These are phyloP conservation scores for Galerina sulciceps DNA, from an alignment of 768 basidiomycete species.

Conservation along the genomic window DNA sequence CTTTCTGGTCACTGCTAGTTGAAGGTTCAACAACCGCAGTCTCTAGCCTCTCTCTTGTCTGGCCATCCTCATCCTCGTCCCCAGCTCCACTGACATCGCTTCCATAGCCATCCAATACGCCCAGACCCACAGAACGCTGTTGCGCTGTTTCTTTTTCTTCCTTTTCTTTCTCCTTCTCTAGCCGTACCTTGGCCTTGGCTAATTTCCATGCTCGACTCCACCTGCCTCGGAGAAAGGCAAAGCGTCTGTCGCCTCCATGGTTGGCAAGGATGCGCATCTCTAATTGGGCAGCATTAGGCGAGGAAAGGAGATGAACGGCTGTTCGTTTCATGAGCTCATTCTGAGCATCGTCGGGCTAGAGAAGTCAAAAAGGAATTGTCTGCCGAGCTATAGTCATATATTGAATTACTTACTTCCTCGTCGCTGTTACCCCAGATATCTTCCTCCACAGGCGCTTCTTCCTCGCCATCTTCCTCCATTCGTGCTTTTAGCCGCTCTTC, in stretches of 20 bases:
- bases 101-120: constrained; percentile 62
- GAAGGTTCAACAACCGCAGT: no score
- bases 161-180: constrained; percentile 29
- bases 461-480: constrained; percentile 44
- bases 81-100: constrained; percentile 41
- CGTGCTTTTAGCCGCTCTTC: constrained; percentile 72
- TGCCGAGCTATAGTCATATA: neutral
- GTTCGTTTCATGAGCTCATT: constrained; percentile 76
- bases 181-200: constrained; percentile 51
- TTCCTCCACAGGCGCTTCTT: constrained; percentile 27
- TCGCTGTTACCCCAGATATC: constrained; percentile 72
- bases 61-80: constrained; percentile 25
- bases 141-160: constrained; percentile 19
- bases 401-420: constrained; percentile 56
- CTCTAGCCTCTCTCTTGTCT: constrained; percentile 5
- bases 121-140: constrained; percentile 39
- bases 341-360: constrained; percentile 63
- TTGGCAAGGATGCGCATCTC: constrained; percentile 91
- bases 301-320: constrained; percentile 65
- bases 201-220: constrained; percentile 70
- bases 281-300: constrained; percentile 79
- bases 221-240: constrained; percentile 81
- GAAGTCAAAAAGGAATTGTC: neutral
- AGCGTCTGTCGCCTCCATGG: constrained; percentile 76
- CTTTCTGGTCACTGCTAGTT: neutral